Evolutionary conservation across 148 eudicot genomes (phyloP).

Genomic region (Rheum nobile): DNA sequence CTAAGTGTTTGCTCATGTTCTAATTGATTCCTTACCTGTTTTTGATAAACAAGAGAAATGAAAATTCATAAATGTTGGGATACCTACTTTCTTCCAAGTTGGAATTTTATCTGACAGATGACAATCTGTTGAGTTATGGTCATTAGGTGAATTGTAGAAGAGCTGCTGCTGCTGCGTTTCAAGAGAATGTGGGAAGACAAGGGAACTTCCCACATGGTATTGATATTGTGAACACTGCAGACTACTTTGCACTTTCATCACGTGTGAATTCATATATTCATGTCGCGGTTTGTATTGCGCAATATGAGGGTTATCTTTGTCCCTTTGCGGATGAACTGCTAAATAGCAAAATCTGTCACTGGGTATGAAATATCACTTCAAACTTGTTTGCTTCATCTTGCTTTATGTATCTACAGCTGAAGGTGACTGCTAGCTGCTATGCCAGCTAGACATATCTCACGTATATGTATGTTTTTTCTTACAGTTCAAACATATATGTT

Average conservation of each 20-base stretch:
- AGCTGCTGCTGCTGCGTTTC: conserved; percentile 99
- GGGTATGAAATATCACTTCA: conserved; percentile 49
- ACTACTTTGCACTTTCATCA: conserved; percentile 92
- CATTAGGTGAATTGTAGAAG: conserved; percentile 94
- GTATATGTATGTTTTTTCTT: not conserved
- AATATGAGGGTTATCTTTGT: conserved; percentile 77
- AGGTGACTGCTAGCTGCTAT: not conserved
- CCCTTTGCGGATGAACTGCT: conserved; percentile 85
- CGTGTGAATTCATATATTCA: conserved; percentile 68
- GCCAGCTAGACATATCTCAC: not conserved
- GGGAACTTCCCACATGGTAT: conserved; percentile 94
- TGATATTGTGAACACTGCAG: conserved; percentile 92
- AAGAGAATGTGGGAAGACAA: conserved; percentile 97
- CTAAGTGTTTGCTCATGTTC: not conserved
- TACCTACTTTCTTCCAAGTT: not conserved
- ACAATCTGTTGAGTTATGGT: conserved; percentile 8
- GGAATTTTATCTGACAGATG: not conserved
- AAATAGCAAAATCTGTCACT: conserved; percentile 78
- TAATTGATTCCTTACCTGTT: not conserved
- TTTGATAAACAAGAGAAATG: not conserved
- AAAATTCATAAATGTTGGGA: not conserved
- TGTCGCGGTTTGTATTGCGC: conserved; percentile 80
- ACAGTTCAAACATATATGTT: not conserved
- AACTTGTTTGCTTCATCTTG: conserved; percentile 2
- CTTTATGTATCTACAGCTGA: not conserved